Evolutionary conservation across 768 basidiomycete genomes (phyloP).

Genomic region (Russula ochroleuca): DNA sequence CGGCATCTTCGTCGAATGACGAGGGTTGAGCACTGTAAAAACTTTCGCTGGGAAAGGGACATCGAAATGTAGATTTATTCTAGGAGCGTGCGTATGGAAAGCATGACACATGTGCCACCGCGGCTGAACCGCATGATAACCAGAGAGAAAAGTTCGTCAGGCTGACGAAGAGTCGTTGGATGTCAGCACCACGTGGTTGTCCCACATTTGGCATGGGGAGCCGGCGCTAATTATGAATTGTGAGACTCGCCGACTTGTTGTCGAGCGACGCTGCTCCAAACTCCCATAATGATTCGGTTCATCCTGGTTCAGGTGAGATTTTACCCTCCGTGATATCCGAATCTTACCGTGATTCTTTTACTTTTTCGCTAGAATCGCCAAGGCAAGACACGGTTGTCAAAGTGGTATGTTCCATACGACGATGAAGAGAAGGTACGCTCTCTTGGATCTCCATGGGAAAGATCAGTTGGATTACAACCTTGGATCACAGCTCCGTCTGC

Average conservation of each 20-base stretch:
- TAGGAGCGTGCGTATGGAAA: too few species aligned
- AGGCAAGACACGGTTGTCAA: slow-evolving; percentile 94
- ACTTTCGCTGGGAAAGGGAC: too few species aligned
- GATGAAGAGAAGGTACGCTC: slow-evolving; percentile 91
- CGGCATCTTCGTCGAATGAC: too few species aligned
- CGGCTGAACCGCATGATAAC: too few species aligned
- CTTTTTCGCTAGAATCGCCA: slow-evolving; percentile 78
- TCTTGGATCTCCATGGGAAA: background rate
- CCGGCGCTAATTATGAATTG: too few species aligned
- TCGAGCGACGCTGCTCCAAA: background rate
- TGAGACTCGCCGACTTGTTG: background rate
- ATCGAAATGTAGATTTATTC: too few species aligned
- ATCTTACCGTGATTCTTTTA: background rate
- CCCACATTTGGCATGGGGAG: too few species aligned
- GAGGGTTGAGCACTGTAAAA: too few species aligned
- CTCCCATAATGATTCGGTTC: slow-evolving; percentile 80
- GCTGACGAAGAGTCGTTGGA: too few species aligned
- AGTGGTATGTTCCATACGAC: slow-evolving; percentile 99
- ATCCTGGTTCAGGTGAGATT: slow-evolving; percentile 85
- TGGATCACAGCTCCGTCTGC: slow-evolving; percentile 67
- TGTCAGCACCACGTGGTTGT: too few species aligned
- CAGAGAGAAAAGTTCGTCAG: too few species aligned
- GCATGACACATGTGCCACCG: too few species aligned
- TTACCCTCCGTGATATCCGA: background rate
- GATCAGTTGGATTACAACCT: background rate